Evolutionary conservation across 2,329 filamentous ascomycete species (phyloP).

Genomic region (Ilyonectria mors-panacis): DNA sequence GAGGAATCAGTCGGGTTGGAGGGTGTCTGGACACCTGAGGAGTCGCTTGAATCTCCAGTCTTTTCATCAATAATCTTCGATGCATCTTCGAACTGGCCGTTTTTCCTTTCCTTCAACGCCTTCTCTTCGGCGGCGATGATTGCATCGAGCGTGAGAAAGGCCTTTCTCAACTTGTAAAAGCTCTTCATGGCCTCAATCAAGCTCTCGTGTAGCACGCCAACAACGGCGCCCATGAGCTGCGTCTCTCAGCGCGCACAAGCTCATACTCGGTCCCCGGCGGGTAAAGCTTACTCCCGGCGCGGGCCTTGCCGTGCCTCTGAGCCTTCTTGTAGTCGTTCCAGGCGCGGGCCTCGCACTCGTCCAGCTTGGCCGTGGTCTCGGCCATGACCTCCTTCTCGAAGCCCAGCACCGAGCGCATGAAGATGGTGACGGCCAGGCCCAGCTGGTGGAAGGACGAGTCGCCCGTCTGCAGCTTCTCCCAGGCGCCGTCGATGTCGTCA

Average conservation of each 20-base stretch:
- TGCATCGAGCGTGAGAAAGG: constrained; percentile 84
- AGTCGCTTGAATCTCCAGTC: constrained; percentile 60
- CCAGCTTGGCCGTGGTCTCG: constrained; percentile 81
- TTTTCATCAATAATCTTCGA: constrained; percentile 42
- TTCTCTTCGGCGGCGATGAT: constrained; percentile 83
- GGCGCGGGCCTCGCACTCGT: constrained; percentile 82
- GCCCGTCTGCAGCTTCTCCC: constrained; percentile 78
- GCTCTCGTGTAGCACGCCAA: constrained; percentile 92
- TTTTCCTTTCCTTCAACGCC: constrained; percentile 44
- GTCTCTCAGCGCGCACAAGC: constrained; percentile 85
- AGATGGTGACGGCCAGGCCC: constrained; percentile 84
- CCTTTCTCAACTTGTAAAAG: constrained; percentile 93
- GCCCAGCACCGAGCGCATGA: constrained; percentile 88
- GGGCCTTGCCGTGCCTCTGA: constrained; percentile 69
- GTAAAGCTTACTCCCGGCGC: constrained; percentile 70
- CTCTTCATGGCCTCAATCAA: constrained; percentile 91
- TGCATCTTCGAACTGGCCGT: neutral
- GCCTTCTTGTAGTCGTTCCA: constrained; percentile 83
- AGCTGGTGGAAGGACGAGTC: constrained; percentile 91
- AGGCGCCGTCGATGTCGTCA: constrained; percentile 90
- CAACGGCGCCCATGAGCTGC: constrained; percentile 90
- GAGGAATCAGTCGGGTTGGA: constrained; percentile 40
- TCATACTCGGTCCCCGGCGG: constrained; percentile 89
- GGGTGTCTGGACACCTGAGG: constrained; percentile 61
- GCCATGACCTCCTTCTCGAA: constrained; percentile 95